Percentiles rank a stretch among this genome's conserved stretches.
These are phyloP conservation scores for Tuber calosporum DNA, from an alignment of 495 filamentous ascomycete genomes.

Conservation along the genomic window DNA sequence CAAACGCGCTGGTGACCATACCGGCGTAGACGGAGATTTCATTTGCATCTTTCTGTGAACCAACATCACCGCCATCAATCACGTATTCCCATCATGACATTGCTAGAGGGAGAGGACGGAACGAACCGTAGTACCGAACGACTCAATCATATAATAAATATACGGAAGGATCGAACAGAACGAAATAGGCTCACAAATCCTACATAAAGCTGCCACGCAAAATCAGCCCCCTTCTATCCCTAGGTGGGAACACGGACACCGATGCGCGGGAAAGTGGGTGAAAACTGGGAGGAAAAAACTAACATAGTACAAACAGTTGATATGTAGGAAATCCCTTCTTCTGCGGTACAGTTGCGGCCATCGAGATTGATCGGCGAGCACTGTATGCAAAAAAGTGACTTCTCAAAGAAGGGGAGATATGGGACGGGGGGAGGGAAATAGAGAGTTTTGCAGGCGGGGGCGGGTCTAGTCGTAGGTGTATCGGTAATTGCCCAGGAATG, in stretches of 20 bases:
- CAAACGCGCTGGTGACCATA: slow-evolving; percentile 94
- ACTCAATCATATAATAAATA: slow-evolving; percentile 94
- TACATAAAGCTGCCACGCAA: slow-evolving; percentile 62
- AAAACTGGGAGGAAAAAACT: slow-evolving; percentile 27
- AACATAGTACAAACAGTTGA: slow-evolving; percentile 69
- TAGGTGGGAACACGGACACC: slow-evolving; percentile 14
- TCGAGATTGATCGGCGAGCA: slow-evolving; percentile 14
- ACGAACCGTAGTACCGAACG: slow-evolving; percentile 66
- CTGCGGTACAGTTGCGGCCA: slow-evolving; percentile 7
- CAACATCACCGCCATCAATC: slow-evolving; percentile 13
- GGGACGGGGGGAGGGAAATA: neutral
- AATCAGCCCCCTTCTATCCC: slow-evolving; percentile 42
- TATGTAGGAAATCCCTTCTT: slow-evolving; percentile 48
- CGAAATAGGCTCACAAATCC: slow-evolving; percentile 96
- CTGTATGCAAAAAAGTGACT: neutral
- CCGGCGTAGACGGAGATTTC: slow-evolving; percentile 88
- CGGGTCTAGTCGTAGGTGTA: neutral
- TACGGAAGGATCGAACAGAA: slow-evolving; percentile 99
- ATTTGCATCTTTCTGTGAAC: slow-evolving; percentile 52
- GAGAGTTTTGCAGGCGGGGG: neutral
- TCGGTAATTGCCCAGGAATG: neutral
- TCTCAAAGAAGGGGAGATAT: neutral
- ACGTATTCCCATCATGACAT: neutral
- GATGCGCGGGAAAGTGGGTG: neutral
- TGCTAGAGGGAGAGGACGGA: neutral